These are phyloP conservation scores for Pseudonitzschia delicatissima DNA, from an alignment of 108 stramenopile species.

Conservation along the genomic window DNA sequence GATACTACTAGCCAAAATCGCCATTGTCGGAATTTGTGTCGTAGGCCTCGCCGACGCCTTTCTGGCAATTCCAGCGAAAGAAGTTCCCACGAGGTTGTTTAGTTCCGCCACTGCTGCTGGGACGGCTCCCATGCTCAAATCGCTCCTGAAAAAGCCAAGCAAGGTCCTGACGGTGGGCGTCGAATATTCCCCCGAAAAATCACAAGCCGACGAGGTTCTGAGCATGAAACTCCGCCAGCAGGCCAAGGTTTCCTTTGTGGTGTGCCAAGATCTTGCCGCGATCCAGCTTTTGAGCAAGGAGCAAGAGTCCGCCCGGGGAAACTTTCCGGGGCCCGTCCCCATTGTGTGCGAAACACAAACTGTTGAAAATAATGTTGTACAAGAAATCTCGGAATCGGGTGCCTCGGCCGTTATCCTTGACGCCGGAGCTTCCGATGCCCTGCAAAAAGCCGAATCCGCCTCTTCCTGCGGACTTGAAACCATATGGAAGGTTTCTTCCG, in stretches of 20 bases:
- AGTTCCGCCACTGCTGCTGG: slow-evolving; percentile 3
- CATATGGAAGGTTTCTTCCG: slow-evolving; percentile 42
- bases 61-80: not conserved
- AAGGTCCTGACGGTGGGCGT: slow-evolving; percentile 45
- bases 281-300: slow-evolving; percentile 27
- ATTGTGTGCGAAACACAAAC: slow-evolving; percentile 36
- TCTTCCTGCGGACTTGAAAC: slow-evolving; percentile 28
- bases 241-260: slow-evolving; percentile 39
- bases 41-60: not conserved
- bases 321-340: slow-evolving; percentile 47
- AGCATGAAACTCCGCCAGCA: slow-evolving; percentile 61
- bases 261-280: slow-evolving; percentile 23
- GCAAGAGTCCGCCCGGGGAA: slow-evolving; percentile 39
- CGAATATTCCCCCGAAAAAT: slow-evolving; percentile 24
- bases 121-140: slow-evolving; percentile 18
- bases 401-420: slow-evolving; percentile 36
- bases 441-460: not conserved
- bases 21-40: not conserved
- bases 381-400: slow-evolving; percentile 3
- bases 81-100: not conserved
- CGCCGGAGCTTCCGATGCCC: slow-evolving; percentile 27
- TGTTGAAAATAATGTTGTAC: too few relatives aligned
- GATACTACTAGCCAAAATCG: too few relatives aligned
- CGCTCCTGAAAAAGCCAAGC: slow-evolving; percentile 38
- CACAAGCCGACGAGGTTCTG: slow-evolving; percentile 18